Base-by-base conservation (phyloP, 441 rosid genomes). In the Pelargonium cotyledonis region DNA sequence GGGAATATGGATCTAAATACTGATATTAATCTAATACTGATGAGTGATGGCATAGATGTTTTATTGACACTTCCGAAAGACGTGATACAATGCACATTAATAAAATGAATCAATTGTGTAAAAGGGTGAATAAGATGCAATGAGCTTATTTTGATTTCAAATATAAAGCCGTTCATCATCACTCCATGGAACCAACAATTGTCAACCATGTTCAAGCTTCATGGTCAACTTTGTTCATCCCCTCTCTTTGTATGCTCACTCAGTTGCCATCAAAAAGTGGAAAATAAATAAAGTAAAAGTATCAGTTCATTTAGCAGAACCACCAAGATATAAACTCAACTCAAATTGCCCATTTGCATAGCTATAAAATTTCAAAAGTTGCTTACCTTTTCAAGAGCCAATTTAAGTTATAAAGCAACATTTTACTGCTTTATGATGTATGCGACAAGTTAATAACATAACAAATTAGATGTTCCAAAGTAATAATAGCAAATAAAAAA, bases 171-270 rank as follows among this genome's bases (percentile, higher is more conserved):
- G 21, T 18, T 26, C 21, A 18, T 18, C 21, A 57, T 57, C 62
- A 57, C 62, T 57, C 12, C 4, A 7, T 18, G 62, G 62, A 18
- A 57, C 62, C 62, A 8, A 57, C 2, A 57, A 18, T 4, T 19
- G 62, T 18, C 62, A 55, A 18, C 12, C 62, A 57, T 57, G 19
- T 57, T 23, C 26, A 57, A 57, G 62, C 62, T 19, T 57, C 62
- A 6, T 18, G 19, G 10, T 2, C 19, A 57, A 19, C 29, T 18
- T 57, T 57, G 29, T 19, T 26, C 19, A 57, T 19, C 62, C 26
- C 21, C 62, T 57, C 11, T 55, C 21, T 16, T 55, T 18, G 61
- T 55, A 57, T 7, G 9, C 26, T 57, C 2, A 18, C 18, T 57
- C 19, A 19, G 29, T 35, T 35, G 38, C 38, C 38, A 35, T 35